Evolutionary conservation across 2,329 filamentous ascomycete species (phyloP), one percentile per base, ranked within the genome.

Genomic region (Penicillium hordei): DNA sequence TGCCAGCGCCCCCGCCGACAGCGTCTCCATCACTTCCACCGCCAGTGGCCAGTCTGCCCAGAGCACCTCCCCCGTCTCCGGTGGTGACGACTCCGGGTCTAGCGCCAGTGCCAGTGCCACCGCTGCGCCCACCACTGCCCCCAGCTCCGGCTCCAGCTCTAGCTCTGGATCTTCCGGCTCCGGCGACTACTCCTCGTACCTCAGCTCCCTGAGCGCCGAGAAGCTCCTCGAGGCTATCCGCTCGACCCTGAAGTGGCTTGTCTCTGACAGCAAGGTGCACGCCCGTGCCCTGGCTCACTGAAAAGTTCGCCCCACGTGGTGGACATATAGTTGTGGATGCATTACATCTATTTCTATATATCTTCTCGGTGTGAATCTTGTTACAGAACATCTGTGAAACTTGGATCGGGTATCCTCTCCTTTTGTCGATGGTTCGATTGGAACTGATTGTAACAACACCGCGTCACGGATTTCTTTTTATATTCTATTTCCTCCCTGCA

Each of bases 241-340:
- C 51, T 55, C 70, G 55, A 73, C 71, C 31, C 44, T 71, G 45
- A 67, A 65, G 57, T 73, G 71, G 71, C 61, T 73, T 48, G 65
- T 71, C 60, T 68, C 65, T 21, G 65, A 72, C 52, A 69, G 71
- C 65, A 64, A 65, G 59, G 55, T 57, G 13, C 71, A 73, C 60
- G 65, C 71, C 23, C 71, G 71, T 59, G 66, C 67, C 49, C 54
- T 70, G 48, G 59, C 66, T 48, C 55, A 60, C 23, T 72, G 70
- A 63, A 19, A 64, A 46, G 40, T n/a, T 23, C 27, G 7, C 40
- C 25, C 12, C 13, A 12, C 10, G 25, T 33, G 27, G 9, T 53
- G 42, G 49, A 42, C 23, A 17, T 53, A 48, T 52, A 57, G 33
- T 9, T 10, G 17, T 46, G 25, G 25, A 45, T n/a, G 19, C 4